phyloP scores from a whole-genome alignment of 1,139 yeast genomes.

The Ogataea hybrid region DNA sequence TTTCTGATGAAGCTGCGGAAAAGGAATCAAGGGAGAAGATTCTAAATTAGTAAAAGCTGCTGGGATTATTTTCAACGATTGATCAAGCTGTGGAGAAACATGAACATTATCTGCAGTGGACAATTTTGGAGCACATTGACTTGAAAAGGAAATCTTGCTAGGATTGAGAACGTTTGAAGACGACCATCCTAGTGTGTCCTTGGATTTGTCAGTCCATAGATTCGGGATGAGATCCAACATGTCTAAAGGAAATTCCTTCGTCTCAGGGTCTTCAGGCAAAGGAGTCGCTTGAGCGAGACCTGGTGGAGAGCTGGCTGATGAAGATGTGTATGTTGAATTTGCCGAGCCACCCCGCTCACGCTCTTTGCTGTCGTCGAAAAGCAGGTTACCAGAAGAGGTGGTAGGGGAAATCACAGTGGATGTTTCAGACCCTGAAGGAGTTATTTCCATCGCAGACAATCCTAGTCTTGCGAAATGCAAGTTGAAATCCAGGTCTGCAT shows the following conservation, averaged over 20 bases:
- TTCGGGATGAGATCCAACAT: constrained; percentile 21
- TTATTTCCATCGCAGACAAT: too few species aligned
- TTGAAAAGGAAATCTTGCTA: background rate
- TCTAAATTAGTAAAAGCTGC: background rate
- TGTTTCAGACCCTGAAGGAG: constrained; percentile 15
- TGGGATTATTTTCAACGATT: background rate
- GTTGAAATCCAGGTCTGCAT: constrained; percentile 8
- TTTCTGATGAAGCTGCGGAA: background rate
- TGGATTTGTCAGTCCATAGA: constrained; percentile 13
- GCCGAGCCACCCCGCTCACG: constrained; percentile 2
- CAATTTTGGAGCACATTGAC: background rate
- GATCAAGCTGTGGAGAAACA: background rate
- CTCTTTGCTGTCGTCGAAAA: constrained; percentile 9
- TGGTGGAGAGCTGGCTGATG: constrained; percentile 2
- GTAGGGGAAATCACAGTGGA: constrained; percentile 17
- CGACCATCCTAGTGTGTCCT: background rate
- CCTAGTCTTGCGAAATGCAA: constrained; percentile 11
- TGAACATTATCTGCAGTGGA: background rate
- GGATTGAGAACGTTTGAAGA: background rate
- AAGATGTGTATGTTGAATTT: constrained; percentile 2
- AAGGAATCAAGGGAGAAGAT: background rate
- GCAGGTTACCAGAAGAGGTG: constrained; percentile 17
- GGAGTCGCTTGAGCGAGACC: background rate
- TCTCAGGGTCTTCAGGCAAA: background rate
- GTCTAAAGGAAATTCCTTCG: constrained; percentile 4